phyloP scores from a whole-genome alignment of 768 basidiomycete genomes.

The Psilocybe subaeruginosa region DNA sequence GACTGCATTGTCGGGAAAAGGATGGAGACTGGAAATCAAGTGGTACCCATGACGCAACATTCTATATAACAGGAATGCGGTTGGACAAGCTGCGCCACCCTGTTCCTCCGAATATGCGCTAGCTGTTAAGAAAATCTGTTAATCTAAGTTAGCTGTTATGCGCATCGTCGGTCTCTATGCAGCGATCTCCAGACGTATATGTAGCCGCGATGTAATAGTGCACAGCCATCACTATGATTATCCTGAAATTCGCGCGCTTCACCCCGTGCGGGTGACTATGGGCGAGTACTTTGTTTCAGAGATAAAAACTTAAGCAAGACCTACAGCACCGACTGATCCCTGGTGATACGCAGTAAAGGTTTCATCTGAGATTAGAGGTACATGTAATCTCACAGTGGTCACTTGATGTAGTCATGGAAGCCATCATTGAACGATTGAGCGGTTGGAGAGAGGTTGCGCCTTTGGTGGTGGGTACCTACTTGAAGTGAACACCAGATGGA shows the following conservation, averaged over 20 bases:
- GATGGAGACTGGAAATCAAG: slow-evolving; percentile 2
- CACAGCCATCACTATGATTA: slow-evolving; percentile 11
- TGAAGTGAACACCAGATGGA: neutral
- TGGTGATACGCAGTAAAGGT: slow-evolving; percentile 10
- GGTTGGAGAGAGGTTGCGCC: neutral
- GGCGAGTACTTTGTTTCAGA: slow-evolving; percentile 6
- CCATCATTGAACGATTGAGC: slow-evolving; percentile 11
- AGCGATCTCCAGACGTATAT: slow-evolving; percentile 6
- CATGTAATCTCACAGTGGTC: slow-evolving; percentile 9
- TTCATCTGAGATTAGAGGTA: slow-evolving; percentile 5
- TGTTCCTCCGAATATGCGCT: neutral
- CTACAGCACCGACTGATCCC: slow-evolving; percentile 4
- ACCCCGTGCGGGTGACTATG: neutral
- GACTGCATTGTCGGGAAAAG: slow-evolving; percentile 26
- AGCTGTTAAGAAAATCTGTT: slow-evolving; percentile 12
- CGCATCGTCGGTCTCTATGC: slow-evolving; percentile 19
- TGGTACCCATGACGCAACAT: neutral
- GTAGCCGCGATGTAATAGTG: neutral
- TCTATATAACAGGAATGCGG: slow-evolving; percentile 3
- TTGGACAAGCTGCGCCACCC: slow-evolving; percentile 1
- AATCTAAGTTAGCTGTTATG: slow-evolving; percentile 23
- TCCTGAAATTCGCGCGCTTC: neutral
- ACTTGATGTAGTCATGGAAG: slow-evolving; percentile 22
- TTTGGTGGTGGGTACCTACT: neutral
- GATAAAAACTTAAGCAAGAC: slow-evolving; percentile 1